Percentiles rank a stretch among this genome's conserved stretches.
Evolutionary conservation across 2,329 filamentous ascomycete genomes (phyloP).

Genomic region (Aspergillus oerlinghausenensis): DNA sequence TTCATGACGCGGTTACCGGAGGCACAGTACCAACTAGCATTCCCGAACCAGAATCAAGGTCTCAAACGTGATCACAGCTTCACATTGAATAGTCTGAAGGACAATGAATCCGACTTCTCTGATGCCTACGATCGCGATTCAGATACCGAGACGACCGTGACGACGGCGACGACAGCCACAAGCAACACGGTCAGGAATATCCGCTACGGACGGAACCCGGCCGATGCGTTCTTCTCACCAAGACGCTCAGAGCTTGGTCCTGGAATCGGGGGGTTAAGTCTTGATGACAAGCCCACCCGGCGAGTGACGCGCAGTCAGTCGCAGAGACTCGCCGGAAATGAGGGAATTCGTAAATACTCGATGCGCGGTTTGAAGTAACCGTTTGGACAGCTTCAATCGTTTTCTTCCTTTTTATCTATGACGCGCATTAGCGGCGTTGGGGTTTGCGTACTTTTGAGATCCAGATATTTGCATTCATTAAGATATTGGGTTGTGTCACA

Average conservation of each 20-base stretch:
- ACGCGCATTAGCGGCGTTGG: not conserved
- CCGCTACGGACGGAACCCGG: constrained; percentile 26
- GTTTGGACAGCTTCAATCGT: not conserved
- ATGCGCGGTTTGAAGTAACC: constrained; percentile 15
- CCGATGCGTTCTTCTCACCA: constrained; percentile 24
- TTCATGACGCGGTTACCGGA: constrained; percentile 24
- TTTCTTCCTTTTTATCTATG: not conserved
- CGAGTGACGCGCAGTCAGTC: constrained; percentile 35
- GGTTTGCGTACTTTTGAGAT: not conserved
- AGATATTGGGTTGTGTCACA: not conserved
- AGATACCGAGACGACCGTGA: constrained; percentile 34
- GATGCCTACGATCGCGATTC: constrained; percentile 32
- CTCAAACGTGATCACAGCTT: constrained; percentile 26
- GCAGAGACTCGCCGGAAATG: constrained; percentile 17
- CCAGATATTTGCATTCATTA: not conserved
- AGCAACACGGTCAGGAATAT: constrained; percentile 33
- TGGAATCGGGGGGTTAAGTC: constrained; percentile 29
- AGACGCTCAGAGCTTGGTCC: constrained; percentile 29
- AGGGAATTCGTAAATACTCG: constrained; percentile 10
- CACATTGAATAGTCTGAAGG: constrained; percentile 28
- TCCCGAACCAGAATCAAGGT: constrained; percentile 15
- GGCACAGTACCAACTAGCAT: constrained; percentile 19
- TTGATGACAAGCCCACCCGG: constrained; percentile 30
- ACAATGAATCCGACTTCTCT: constrained; percentile 27
- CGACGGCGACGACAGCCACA: constrained; percentile 28